Conservation (phyloP, 2,329 filamentous ascomycete species). For the Hirsutella thompsonii region DNA sequence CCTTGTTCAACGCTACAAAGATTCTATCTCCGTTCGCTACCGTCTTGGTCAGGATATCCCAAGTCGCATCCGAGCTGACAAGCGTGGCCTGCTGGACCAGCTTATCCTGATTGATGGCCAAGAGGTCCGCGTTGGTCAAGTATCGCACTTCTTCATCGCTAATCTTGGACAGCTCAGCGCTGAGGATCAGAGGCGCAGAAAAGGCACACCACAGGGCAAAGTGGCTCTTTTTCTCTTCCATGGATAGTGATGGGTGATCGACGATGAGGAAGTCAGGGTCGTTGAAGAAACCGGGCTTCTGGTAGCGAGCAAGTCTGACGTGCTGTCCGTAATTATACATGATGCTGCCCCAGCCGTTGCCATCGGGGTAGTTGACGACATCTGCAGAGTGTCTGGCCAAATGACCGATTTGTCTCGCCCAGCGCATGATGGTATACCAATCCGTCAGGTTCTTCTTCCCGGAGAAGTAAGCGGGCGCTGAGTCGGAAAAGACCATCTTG, state of each 20-base stretch:
- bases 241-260: constrained; percentile 18
- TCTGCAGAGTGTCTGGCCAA: constrained; percentile 29
- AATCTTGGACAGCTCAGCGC: constrained; percentile 24
- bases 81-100: constrained; percentile 31
- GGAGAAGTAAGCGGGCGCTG: constrained; percentile 31
- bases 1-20: constrained; percentile 32
- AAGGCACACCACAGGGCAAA: constrained; percentile 23
- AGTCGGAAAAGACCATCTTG: constrained; percentile 30
- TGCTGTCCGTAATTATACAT: constrained; percentile 33
- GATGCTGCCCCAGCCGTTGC: constrained; percentile 31
- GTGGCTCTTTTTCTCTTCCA: constrained; percentile 21
- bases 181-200: constrained; percentile 21
- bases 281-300: constrained; percentile 22
- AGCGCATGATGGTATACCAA: constrained; percentile 32
- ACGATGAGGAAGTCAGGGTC: constrained; percentile 24
- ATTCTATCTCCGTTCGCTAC: constrained; percentile 32
- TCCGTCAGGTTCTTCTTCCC: constrained; percentile 21
- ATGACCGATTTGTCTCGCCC: constrained; percentile 25
- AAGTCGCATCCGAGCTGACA: constrained; percentile 26
- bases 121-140: constrained; percentile 26
- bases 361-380: constrained; percentile 26
- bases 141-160: constrained; percentile 19
- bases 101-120: constrained; percentile 27
- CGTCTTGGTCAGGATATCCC: constrained; percentile 32
- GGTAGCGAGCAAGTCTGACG: constrained; percentile 25